A percentile compares a stretch with the other conserved stretches of the same genome.
Conservation (phyloP, 1,284 basidiomycete genomes). For the Sporisorium scitamineum region DNA sequence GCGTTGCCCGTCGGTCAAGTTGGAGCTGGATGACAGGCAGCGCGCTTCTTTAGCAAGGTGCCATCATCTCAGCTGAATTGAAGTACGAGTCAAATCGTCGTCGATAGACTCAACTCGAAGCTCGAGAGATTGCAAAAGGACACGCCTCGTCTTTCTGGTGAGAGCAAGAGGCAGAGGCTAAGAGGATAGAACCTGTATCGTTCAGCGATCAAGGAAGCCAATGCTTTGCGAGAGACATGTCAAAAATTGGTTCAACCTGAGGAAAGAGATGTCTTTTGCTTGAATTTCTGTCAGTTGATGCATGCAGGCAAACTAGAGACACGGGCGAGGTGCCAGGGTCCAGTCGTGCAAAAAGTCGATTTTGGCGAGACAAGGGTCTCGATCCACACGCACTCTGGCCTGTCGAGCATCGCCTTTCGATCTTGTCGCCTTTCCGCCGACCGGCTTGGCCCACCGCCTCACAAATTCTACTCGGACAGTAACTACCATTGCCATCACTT, state of each 20-base stretch:
- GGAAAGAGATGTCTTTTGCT: too few relatives aligned
- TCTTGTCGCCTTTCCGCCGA: slow-evolving; percentile 1
- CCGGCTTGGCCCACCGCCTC: too few relatives aligned
- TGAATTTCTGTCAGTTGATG: background rate
- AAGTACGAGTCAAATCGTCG: too few relatives aligned
- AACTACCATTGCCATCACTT: background rate
- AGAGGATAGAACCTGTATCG: background rate
- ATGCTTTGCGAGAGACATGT: background rate
- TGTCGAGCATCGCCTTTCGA: slow-evolving; percentile 1
- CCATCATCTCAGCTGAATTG: too few relatives aligned
- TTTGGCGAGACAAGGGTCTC: slow-evolving; percentile 22
- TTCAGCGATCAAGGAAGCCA: background rate
- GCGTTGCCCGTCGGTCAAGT: too few relatives aligned
- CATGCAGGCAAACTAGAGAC: background rate
- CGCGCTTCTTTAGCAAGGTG: too few relatives aligned
- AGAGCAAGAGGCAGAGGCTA: too few relatives aligned
- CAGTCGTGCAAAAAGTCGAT: background rate
- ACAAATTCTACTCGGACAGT: background rate
- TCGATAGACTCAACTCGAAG: too few relatives aligned
- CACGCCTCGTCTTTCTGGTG: too few relatives aligned
- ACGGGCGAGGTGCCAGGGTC: slow-evolving; percentile 1
- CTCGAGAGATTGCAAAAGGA: too few relatives aligned
- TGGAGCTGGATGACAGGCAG: too few relatives aligned
- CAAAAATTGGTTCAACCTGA: too few relatives aligned
- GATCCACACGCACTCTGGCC: slow-evolving; percentile 1